A percentile compares a stretch with the other conserved stretches of the same genome.
Evolutionary conservation across 1,139 yeast species (phyloP).

Genomic region (Debaryomyces sp.): DNA sequence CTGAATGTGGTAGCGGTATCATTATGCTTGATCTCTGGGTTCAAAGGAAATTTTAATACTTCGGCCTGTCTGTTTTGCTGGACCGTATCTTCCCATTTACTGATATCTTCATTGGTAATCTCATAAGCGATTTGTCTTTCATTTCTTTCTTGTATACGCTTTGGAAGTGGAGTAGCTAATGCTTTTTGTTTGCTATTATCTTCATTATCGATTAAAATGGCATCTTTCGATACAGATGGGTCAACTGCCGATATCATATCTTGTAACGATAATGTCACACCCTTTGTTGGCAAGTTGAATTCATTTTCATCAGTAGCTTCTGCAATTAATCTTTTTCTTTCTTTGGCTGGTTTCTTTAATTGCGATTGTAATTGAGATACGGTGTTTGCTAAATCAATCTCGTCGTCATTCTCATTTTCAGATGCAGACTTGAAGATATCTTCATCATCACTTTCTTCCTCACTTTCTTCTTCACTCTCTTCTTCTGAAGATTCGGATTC

Average conservation of each 20-base stretch:
- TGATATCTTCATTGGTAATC: slow-evolving; percentile 80
- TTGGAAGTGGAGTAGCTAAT: slow-evolving; percentile 80
- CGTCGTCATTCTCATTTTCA: slow-evolving; percentile 28
- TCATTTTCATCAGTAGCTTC: slow-evolving; percentile 72
- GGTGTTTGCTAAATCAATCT: slow-evolving; percentile 39
- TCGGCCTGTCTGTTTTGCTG: slow-evolving; percentile 82
- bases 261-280: slow-evolving; percentile 61
- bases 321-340: slow-evolving; percentile 44
- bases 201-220: slow-evolving; percentile 49
- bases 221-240: slow-evolving; percentile 46
- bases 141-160: slow-evolving; percentile 79
- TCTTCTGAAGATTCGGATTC: slow-evolving; percentile 30
- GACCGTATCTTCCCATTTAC: slow-evolving; percentile 86
- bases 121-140: slow-evolving; percentile 93
- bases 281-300: slow-evolving; percentile 62
- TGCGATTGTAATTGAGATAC: slow-evolving; percentile 32
- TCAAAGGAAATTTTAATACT: slow-evolving; percentile 73
- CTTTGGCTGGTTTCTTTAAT: slow-evolving; percentile 36
- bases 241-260: slow-evolving; percentile 76
- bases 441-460: slow-evolving; percentile 28
- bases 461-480: slow-evolving; percentile 24
- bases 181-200: slow-evolving; percentile 42
- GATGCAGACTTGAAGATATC: slow-evolving; percentile 24
- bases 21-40: slow-evolving; percentile 49
- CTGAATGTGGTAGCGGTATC: slow-evolving; percentile 59